Evolutionary conservation across 2,329 filamentous ascomycete genomes (phyloP), one percentile per base, ranked within the genome.

Genomic region (Ceratocystis papillata): DNA sequence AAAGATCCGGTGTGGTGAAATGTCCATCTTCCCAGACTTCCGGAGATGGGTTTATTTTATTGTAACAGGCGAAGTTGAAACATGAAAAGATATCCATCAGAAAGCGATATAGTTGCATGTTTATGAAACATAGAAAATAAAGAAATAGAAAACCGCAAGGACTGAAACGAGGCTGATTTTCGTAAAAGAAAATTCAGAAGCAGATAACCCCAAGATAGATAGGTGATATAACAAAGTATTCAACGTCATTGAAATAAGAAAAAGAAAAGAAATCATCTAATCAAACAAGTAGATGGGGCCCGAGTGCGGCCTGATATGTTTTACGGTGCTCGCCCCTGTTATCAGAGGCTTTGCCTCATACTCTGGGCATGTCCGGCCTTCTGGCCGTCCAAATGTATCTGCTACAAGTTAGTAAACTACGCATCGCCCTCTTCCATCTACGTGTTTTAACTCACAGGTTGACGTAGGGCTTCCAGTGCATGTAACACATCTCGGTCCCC

Each of bases 401-500:
- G 64, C 6, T 50, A 22, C 6, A 62, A 22, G 7, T 41, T 22
- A 63, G 22, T 10, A 8, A 8, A 61, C 30, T 30, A 70, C 64
- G 71, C 69, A 50, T n/a, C 22, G 50, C n/a, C 53, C 5, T 17
- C 33, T 28, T 37, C 48, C 41, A 59, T 50, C 45, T 63, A 63
- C 50, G 46, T 62, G 7, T 30, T 63, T 25, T 48, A 30, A 83
- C 88, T 82, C 79, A 92, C 89, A 92, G 78, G 69, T 83, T 85
- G 75, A 89, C 90, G 76, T 89, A 95, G 53, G 83, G 84, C 75
- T 86, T 86, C 70, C 86, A 81, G 64, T 82, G 83, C 71, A 85
- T 83, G 71, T 83, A 83, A 73, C 84, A 86, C 17, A 90, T 84
- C 71, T 94, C 87, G 55, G 77, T 78, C 71, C 84, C 84, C 30